Evolutionary conservation across 208 protist species (phyloP).

Genomic region (Leishmania arabica): DNA sequence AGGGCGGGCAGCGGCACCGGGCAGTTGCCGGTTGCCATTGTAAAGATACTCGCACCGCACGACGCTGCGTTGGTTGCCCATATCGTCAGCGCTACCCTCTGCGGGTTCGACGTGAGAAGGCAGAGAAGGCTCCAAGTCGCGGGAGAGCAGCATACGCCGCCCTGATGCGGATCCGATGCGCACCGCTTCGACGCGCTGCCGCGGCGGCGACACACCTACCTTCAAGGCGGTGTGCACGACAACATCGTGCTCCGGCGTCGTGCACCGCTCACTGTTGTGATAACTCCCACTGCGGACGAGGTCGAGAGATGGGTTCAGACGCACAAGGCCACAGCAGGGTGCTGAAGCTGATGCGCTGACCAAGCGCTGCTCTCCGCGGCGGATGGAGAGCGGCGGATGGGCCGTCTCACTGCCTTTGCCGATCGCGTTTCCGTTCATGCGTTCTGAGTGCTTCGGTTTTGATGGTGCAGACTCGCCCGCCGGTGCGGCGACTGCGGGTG

Average conservation of each 20-base stretch:
- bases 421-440: background rate
- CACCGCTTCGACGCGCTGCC: constrained; percentile 48
- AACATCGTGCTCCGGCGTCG: constrained; percentile 34
- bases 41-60: constrained; percentile 35
- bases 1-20: background rate
- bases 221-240: constrained; percentile 38
- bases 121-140: constrained; percentile 9
- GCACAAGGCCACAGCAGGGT: constrained; percentile 12
- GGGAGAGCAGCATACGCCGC: constrained; percentile 24
- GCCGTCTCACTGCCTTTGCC: background rate
- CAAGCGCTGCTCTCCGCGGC: constrained; percentile 31
- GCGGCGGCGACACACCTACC: constrained; percentile 31
- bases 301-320: constrained; percentile 1
- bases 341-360: constrained; percentile 4
- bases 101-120: constrained; percentile 12
- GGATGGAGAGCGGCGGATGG: constrained; percentile 5
- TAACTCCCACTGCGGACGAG: background rate
- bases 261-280: constrained; percentile 4
- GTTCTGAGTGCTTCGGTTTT: background rate
- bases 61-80: constrained; percentile 14
- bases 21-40: constrained; percentile 1
- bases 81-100: constrained; percentile 17
- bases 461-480: background rate
- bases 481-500: background rate
- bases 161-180: constrained; percentile 29